phyloP scores from a whole-genome alignment of 192 early-diverging fungal species.

The Coemansia sp. region DNA sequence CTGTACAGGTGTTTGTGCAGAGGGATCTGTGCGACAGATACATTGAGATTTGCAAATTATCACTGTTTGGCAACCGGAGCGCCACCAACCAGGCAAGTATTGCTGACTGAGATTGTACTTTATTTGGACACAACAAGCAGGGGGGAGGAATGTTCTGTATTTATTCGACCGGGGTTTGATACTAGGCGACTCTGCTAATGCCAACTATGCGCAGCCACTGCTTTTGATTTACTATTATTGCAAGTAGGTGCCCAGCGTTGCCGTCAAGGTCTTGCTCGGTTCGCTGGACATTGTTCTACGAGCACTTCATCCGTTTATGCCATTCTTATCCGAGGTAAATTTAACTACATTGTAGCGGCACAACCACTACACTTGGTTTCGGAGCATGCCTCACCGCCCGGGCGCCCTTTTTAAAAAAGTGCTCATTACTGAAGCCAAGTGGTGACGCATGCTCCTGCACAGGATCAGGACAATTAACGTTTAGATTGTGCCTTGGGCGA shows the following conservation, averaged over 20 bases:
- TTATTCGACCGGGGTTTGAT: neutral
- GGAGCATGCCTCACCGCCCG: neutral
- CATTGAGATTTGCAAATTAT: constrained; percentile 82
- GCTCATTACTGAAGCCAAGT: neutral
- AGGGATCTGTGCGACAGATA: constrained; percentile 95
- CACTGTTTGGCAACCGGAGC: constrained; percentile 62
- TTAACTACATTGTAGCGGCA: constrained; percentile 5
- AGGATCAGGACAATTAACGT: constrained; percentile 2
- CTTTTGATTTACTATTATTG: neutral
- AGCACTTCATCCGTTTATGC: constrained; percentile 96
- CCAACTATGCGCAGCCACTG: neutral
- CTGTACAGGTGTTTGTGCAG: constrained; percentile 83
- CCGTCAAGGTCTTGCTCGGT: constrained; percentile 38
- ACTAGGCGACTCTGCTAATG: neutral
- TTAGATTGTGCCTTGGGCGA: neutral
- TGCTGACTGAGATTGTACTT: neutral
- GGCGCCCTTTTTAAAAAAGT: neutral
- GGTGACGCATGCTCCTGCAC: neutral
- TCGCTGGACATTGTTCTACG: constrained; percentile 60
- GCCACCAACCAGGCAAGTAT: constrained; percentile 56
- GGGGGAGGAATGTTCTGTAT: neutral
- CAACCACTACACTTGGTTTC: neutral
- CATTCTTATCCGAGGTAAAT: constrained; percentile 88
- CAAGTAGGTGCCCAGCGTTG: constrained; percentile 34
- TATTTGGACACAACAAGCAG: neutral